Percentiles rank a stretch among this genome's conserved stretches.
Conservation (phyloP, 2,329 filamentous ascomycete species). For the Hypocreales sp. region DNA sequence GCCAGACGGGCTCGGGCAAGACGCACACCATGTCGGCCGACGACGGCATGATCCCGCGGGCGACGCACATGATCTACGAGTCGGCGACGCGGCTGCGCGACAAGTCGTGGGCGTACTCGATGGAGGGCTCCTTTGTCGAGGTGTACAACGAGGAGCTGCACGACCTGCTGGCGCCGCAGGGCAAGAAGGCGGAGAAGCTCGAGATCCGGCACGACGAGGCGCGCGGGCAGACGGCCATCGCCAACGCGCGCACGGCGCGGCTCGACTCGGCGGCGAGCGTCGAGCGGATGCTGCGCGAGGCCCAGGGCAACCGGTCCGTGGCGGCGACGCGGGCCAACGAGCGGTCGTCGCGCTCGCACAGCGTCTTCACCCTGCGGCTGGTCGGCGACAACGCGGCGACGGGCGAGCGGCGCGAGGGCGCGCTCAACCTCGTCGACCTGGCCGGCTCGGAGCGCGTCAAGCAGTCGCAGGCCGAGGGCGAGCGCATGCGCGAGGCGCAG, state of each 20-base stretch:
- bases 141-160: conserved; percentile 98
- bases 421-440: conserved; percentile 87
- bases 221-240: conserved; percentile 67
- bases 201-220: conserved; percentile 78
- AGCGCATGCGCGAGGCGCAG: conserved; percentile 82
- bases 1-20: conserved; percentile 93
- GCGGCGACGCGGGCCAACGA: conserved; percentile 97
- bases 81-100: conserved; percentile 71
- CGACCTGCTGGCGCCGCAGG: conserved; percentile 54
- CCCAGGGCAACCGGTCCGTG: conserved; percentile 75
- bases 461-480: conserved; percentile 73
- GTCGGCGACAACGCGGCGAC: conserved; percentile 57
- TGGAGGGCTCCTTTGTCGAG: conserved; percentile 91
- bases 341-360: conserved; percentile 85
- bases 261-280: conserved; percentile 71
- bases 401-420: conserved; percentile 76
- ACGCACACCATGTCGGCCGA: conserved; percentile 86
- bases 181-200: conserved; percentile 64
- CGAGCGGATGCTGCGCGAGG: conserved; percentile 62
- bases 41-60: conserved; percentile 90
- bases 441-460: conserved; percentile 86
- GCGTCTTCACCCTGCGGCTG: conserved; percentile 84
- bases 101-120: conserved; percentile 87
- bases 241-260: conserved; percentile 61
- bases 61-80: conserved; percentile 85